Base-by-base conservation (phyloP, 106 monocot genomes). In the Narthecium ossifragum region DNA sequence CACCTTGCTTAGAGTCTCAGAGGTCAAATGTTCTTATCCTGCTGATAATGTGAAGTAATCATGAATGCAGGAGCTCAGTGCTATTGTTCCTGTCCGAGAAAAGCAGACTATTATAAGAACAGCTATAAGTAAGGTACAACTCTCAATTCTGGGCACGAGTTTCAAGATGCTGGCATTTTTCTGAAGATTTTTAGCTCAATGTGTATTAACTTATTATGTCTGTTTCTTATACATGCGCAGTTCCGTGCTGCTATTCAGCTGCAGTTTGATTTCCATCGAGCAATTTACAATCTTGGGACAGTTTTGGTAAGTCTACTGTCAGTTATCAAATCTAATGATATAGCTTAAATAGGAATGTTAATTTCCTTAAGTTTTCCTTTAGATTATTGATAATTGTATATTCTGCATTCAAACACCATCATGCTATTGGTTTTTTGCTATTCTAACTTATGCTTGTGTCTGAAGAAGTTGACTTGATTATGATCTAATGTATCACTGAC, bases 211-310 rank as follows among this genome's bases (percentile, higher is more conserved):
- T 18, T 47, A 34, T 61, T 29, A 31, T 18, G 29, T 73, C 29
- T 5, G 13, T 15, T 45, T 39, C 2, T 53, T 31, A 6, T 57
- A 34, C 26, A 13, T 60, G 64, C 15, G 41, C 81, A 98, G 96
- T 98, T 98, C 64, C 86, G 90, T 54, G 96, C 96, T 45, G 86
- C 96, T n/a, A 87, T 98, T 31, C 86, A 77, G 31, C 73, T 98
- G 13, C 96, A 98, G 49, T 98, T 86, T 84, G 96, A 98, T 87
- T 98, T 98, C 55, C 96, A 98, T 75, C 78, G 96, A 46, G 96
- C 96, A 65, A 90, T 98, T 57, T 98, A 98, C 73, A 98, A 98
- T 57, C 84, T 98, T 45, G 96, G 96, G 51, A 98, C 96, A 61
- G 96, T 90, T 61, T 69, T 98, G 86, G 96, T 98, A 26, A 40